Conservation (phyloP, 2,329 filamentous ascomycete genomes). For the Raffaelea deltoideospora region DNA sequence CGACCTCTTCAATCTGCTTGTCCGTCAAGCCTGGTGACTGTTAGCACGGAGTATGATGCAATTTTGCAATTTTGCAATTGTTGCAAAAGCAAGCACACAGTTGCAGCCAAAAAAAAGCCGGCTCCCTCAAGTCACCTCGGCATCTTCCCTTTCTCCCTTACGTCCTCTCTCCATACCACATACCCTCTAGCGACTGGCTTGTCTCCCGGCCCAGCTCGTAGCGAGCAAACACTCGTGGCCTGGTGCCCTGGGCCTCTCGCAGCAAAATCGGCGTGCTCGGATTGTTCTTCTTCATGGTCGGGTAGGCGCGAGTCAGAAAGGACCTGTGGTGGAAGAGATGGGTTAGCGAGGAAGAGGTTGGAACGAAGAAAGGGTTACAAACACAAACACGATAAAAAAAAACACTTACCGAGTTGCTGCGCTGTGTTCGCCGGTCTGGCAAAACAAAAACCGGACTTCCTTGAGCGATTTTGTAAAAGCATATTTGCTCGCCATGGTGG, state of each 20-base stretch:
- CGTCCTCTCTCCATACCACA: background rate
- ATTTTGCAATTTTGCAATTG: too few relatives aligned
- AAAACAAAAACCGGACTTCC: conserved; percentile 95
- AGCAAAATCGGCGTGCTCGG: conserved; percentile 86
- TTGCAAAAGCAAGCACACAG: background rate
- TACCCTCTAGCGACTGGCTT: conserved; percentile 39
- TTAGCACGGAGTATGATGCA: too few relatives aligned
- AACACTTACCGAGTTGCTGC: conserved; percentile 57
- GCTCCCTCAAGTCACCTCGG: too few relatives aligned
- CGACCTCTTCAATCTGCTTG: conserved; percentile 46
- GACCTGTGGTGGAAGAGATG: conserved; percentile 36
- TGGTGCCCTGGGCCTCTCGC: conserved; percentile 73
- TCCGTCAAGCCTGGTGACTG: conserved; percentile 30
- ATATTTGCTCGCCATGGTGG: conserved; percentile 78
- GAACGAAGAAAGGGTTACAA: background rate
- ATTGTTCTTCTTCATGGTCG: conserved; percentile 99
- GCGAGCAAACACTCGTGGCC: conserved; percentile 79
- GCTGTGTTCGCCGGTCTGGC: conserved; percentile 85
- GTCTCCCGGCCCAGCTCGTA: conserved; percentile 54
- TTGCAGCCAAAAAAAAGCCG: background rate
- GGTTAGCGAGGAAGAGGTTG: conserved; percentile 1
- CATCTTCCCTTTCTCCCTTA: too few relatives aligned
- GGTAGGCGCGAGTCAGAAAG: conserved; percentile 83
- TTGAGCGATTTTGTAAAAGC: conserved; percentile 77
- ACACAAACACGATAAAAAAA: background rate